A percentile compares a stretch with the other conserved stretches of the same genome.
Conservation (phyloP, 2,329 filamentous ascomycete species). For the Aureobasidium melanogenum region DNA sequence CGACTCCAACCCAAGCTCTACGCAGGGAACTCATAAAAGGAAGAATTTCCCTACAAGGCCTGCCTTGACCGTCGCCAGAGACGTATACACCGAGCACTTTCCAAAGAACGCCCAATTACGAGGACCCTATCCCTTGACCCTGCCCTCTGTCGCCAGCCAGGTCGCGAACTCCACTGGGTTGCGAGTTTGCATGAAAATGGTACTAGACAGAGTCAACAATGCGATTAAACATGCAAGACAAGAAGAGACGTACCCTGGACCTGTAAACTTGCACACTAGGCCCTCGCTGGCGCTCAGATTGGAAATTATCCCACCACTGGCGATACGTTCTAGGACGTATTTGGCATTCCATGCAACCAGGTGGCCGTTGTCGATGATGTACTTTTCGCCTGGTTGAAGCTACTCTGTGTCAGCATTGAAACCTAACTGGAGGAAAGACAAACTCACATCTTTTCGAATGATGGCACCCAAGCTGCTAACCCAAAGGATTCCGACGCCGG, state of each 20-base stretch:
- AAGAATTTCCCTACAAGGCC: background rate
- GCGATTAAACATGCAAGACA: background rate
- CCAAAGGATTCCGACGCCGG: constrained; percentile 75
- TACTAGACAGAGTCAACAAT: constrained; percentile 55
- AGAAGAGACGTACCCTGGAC: constrained; percentile 21
- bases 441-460: constrained; percentile 79
- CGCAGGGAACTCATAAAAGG: background rate
- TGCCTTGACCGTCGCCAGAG: background rate
- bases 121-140: background rate
- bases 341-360: constrained; percentile 96
- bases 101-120: background rate
- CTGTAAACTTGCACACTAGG: constrained; percentile 87
- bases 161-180: constrained; percentile 59
- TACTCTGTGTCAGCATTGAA: constrained; percentile 18
- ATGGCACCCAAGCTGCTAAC: constrained; percentile 91
- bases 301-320: constrained; percentile 90
- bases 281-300: constrained; percentile 74
- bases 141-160: constrained; percentile 39
- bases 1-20: background rate
- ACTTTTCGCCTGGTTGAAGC: constrained; percentile 63
- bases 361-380: constrained; percentile 67
- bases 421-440: background rate
- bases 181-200: constrained; percentile 84
- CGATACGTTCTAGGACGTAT: constrained; percentile 81
- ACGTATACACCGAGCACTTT: background rate